Percentiles rank a stretch among this genome's conserved stretches.
phyloP scores from a whole-genome alignment of 1,284 basidiomycete genomes.

The Ganoderma meredithae region DNA sequence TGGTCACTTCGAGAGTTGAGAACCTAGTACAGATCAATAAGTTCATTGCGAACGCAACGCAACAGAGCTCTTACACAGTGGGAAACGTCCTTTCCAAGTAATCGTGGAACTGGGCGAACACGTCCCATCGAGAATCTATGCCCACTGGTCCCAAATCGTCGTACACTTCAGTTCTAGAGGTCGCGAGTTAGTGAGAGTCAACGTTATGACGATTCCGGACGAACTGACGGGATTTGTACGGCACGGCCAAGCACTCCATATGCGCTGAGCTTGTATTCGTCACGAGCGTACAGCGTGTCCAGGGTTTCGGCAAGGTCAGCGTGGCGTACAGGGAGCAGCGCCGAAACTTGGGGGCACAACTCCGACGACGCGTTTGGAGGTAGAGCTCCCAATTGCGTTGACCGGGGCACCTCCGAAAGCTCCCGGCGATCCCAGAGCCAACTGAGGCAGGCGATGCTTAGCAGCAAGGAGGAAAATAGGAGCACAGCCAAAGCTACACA shows the following conservation, averaged over 20 bases:
- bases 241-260: conserved; percentile 33
- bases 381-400: conserved; percentile 10
- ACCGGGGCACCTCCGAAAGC: background rate
- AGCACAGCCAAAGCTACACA: background rate
- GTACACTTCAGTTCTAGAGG: conserved; percentile 39
- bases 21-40: conserved; percentile 46
- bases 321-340: conserved; percentile 24
- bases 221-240: conserved; percentile 35
- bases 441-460: background rate
- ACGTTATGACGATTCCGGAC: background rate
- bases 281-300: conserved; percentile 15
- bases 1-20: conserved; percentile 54
- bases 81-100: conserved; percentile 50
- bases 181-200: background rate
- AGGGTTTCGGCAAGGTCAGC: conserved; percentile 7
- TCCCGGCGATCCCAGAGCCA: background rate
- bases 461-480: background rate
- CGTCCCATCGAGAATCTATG: conserved; percentile 52
- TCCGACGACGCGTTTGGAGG: conserved; percentile 19
- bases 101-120: conserved; percentile 47
- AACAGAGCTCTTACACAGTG: conserved; percentile 42
- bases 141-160: conserved; percentile 43
- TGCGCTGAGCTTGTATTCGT: conserved; percentile 26
- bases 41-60: background rate
- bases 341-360: conserved; percentile 20